Percentiles rank a stretch among this genome's conserved stretches.
phyloP scores from a whole-genome alignment of 2,329 filamentous ascomycete genomes.

The Trichoderma sp. region DNA sequence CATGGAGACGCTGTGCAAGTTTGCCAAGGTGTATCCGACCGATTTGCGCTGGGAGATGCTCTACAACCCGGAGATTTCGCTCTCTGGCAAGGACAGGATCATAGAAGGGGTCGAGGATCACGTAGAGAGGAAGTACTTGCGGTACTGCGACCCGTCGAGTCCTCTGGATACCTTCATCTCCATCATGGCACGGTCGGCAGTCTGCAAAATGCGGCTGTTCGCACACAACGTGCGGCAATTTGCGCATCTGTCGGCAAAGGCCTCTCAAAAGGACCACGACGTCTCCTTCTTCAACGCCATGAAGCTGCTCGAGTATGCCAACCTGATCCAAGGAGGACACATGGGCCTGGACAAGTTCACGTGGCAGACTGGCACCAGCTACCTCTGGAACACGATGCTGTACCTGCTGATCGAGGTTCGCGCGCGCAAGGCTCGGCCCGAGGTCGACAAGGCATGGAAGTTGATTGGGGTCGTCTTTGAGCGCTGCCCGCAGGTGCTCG shows the following conservation, averaged over 20 bases:
- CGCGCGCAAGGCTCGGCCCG: background rate
- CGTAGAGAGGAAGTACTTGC: conserved; percentile 10
- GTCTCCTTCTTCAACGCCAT: conserved; percentile 10
- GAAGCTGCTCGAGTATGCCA: conserved; percentile 18
- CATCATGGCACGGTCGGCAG: conserved; percentile 1
- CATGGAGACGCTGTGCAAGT: conserved; percentile 8
- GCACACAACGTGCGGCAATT: conserved; percentile 16
- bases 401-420: conserved; percentile 21
- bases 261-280: background rate
- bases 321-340: background rate
- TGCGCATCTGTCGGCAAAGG: background rate
- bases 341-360: conserved; percentile 16
- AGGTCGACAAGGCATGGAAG: conserved; percentile 10
- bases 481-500: background rate
- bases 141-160: background rate
- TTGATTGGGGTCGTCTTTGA: conserved; percentile 4
- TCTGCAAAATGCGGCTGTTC: conserved; percentile 21
- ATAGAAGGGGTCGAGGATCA: conserved; percentile 10
- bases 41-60: conserved; percentile 19
- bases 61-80: background rate
- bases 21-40: background rate
- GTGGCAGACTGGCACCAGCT: conserved; percentile 24
- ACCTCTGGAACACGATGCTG: conserved; percentile 20
- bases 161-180: background rate
- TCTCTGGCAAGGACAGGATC: background rate